phyloP scores from a whole-genome alignment of 805 yeast species.

The Candida rishiriensis region DNA sequence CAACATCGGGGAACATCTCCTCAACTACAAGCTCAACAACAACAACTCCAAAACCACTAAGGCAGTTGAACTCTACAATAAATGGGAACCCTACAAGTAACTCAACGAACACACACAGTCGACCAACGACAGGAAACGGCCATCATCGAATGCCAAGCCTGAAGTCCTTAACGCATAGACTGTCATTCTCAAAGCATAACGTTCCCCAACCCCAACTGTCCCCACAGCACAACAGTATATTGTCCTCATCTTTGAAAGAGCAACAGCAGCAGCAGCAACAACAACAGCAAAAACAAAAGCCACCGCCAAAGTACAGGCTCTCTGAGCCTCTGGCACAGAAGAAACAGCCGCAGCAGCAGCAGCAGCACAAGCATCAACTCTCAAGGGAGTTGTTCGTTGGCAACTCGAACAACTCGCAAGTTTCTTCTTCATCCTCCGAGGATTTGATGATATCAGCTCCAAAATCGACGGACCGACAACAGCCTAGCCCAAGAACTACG shows the following conservation, averaged over 20 bases:
- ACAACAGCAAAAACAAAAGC: background rate
- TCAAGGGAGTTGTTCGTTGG: conserved; percentile 1
- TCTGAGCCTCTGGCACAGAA: background rate
- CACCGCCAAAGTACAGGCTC: background rate
- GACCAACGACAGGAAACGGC: conserved; percentile 2
- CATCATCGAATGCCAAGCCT: conserved; percentile 12
- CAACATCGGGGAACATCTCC: too few relatives aligned
- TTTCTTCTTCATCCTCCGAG: background rate
- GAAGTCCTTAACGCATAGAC: conserved; percentile 21
- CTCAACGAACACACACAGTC: too few relatives aligned
- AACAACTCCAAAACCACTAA: too few relatives aligned
- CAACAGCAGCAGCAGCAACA: conserved; percentile 7
- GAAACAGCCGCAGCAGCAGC: background rate
- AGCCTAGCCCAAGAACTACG: background rate
- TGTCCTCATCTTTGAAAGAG: conserved; percentile 19
- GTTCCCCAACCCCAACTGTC: conserved; percentile 10
- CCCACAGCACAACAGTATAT: conserved; percentile 11
- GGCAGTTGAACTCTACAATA: too few relatives aligned
- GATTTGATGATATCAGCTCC: background rate
- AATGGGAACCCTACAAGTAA: too few relatives aligned
- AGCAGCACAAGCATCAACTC: conserved; percentile 2
- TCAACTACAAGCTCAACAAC: too few relatives aligned
- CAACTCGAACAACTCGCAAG: background rate
- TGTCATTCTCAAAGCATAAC: conserved; percentile 25
- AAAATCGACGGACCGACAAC: background rate